Conservation (phyloP, 345 rosid species). For the Salix dunnii region DNA sequence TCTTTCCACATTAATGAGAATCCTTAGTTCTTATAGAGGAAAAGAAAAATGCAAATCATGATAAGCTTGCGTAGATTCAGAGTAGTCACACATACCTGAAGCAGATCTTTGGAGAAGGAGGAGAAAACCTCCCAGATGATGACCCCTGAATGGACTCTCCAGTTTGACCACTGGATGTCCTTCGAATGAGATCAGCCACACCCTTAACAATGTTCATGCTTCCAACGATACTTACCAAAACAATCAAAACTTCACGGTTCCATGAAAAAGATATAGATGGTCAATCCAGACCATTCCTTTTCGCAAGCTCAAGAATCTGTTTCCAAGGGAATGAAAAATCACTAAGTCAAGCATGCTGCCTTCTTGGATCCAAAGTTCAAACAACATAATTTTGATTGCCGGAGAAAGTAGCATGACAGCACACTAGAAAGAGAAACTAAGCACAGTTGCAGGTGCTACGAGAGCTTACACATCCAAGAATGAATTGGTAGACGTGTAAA, state of each 20-base stretch:
- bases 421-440: no score
- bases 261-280: conserved; percentile 3
- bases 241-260: conserved; percentile 16
- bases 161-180: conserved; percentile 45
- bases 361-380: no score
- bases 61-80: not conserved
- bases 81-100: conserved; percentile 41
- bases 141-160: conserved; percentile 44
- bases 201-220: conserved; percentile 76
- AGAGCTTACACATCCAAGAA: no score
- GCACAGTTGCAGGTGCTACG: no score
- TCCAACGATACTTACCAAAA: conserved; percentile 15
- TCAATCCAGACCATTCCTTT: conserved; percentile 25
- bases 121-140: conserved; percentile 42
- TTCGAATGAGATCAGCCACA: conserved; percentile 71
- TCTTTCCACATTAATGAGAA: not conserved
- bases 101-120: conserved; percentile 49
- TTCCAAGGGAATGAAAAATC: not conserved
- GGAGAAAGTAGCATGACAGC: no score
- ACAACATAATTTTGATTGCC: no score
- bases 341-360: no score
- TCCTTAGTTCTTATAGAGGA: not conserved
- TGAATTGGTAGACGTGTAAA: no score
- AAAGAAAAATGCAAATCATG: not conserved
- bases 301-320: not conserved